Evolutionary conservation across 2,329 filamentous ascomycete genomes (phyloP), one percentile per base, ranked within the genome.

Genomic region (Corinectria fuckeliana): DNA sequence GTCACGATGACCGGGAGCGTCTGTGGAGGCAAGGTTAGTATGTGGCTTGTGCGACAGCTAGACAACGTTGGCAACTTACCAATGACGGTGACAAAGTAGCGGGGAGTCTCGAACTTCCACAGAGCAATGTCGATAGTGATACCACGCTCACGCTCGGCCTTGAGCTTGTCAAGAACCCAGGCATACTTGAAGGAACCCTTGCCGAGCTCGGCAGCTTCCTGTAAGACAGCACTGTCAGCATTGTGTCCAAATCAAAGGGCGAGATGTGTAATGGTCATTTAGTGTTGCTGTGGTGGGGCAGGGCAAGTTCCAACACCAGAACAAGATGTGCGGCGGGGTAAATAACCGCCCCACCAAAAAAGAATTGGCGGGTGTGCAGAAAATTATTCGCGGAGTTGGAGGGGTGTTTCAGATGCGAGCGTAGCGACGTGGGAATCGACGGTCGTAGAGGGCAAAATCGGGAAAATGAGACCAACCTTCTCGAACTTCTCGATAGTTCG

Each of bases 401-500:
- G 30, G 13, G 32, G 28, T 25, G 53, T 53, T 16, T 69, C 58
- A 67, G 38, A 36, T 30, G 26, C 34, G 26, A 50, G 42, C 38
- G 59, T 57, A 39, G 65, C 56, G 60, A 52, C 44, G 47, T 50
- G 45, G 23, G 50, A 55, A 54, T 69, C 59, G 63, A 45, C 50
- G 50, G 36, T 21, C 51, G 30, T 30, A 26, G 50, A 61, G 39
- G 50, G 58, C 32, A 64, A 59, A 62, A 63, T 58, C 44, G 63
- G 60, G 57, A 45, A 54, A 66, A 67, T 54, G 53, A 61, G 36
- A 62, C 88, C 80, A 83, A 96, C 93, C 92, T 99, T 99, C 93
- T 99, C 95, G 90, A 99, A 99, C 91, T 99, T 99, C 91, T 99
- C 95, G 81, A 99, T 99, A 83, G 94, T 98, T 93, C 95, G 94